A percentile compares a stretch with the other conserved stretches of the same genome.
Evolutionary conservation across 257 asterid species (phyloP).

Genomic region (Cruciata laevipes): DNA sequence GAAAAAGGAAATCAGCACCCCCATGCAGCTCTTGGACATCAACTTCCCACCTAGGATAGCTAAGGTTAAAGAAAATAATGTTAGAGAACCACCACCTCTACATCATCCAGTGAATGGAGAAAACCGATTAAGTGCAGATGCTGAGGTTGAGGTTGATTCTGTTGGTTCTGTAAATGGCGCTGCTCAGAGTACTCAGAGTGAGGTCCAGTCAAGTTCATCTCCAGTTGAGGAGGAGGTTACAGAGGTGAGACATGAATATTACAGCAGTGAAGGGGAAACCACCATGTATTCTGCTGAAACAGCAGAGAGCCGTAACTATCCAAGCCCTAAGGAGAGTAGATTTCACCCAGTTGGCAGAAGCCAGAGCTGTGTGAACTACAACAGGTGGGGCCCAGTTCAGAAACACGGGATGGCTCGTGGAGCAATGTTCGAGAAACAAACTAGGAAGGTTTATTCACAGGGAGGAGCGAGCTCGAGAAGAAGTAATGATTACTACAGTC

Average conservation of each 20-base stretch:
- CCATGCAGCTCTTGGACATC: conserved; percentile 74
- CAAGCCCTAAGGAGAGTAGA: conserved; percentile 67
- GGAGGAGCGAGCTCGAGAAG: conserved; percentile 82
- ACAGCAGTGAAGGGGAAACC: conserved; percentile 89
- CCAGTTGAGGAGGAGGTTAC: conserved; percentile 28
- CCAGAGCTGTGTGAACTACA: conserved; percentile 82
- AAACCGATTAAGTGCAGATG: conserved; percentile 35
- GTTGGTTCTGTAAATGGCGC: conserved; percentile 80
- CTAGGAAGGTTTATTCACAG: conserved; percentile 75
- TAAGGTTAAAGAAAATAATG: conserved; percentile 38
- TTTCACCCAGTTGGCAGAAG: conserved; percentile 73
- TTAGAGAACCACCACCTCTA: conserved; percentile 17
- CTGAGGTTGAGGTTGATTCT: conserved; percentile 56
- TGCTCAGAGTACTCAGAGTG: conserved; percentile 38
- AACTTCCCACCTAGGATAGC: conserved; percentile 72
- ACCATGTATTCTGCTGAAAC: conserved; percentile 99
- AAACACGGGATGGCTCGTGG: conserved; percentile 51
- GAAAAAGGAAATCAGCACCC: conserved; percentile 43
- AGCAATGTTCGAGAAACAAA: conserved; percentile 52
- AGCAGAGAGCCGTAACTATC: conserved; percentile 80
- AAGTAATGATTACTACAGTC: conserved; percentile 82
- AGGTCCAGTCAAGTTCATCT: conserved; percentile 56
- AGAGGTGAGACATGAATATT: conserved; percentile 44
- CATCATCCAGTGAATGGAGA: conserved; percentile 24
- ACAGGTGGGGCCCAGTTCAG: conserved; percentile 68